Base-by-base conservation (phyloP, 176 grass and related monocot genomes). In the Triticum dicoccoides region DNA sequence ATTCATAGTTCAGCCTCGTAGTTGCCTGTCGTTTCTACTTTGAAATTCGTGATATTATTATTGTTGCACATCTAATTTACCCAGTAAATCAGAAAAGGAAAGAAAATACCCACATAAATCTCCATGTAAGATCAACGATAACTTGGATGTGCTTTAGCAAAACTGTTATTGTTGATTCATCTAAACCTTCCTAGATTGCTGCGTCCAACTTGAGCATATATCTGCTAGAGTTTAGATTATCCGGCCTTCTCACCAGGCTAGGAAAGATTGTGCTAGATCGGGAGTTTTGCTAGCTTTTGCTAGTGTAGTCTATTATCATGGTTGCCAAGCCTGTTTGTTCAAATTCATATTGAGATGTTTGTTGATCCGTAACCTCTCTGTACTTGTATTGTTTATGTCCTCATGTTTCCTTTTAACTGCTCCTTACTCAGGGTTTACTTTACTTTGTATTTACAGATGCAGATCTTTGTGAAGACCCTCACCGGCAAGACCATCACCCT, bases 381-480 rank as follows among this genome's bases (percentile, higher is more conserved):
- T 47, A 27, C 12, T 4, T 73, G 4, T n/a, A 7, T 44, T 47
- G 5, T 21, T 6, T 29, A 75, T 75, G 3, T 45, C 8, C 15
- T 69, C 17, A 38, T 17, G 33, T 69, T 9, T 69, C 6, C 66
- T 8, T 34, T 47, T 25, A 47, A 27, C 23, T 15, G 70, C 15
- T 24, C 23, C 72, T 75, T 29, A 75, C 25, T 27, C 72, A 29
- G 6, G n/a, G 12, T 29, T 44, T 75, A 41, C 5, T 25, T 41
- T 73, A 42, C 12, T 73, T 58, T 5, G 38, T 47, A 5, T 21
- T 24, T 85, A 5, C 88, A 89, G 88, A 94, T 54, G 73, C 73
- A 76, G 73, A 94, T 94, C 27, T 94, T 94, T 0, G 92, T 94
- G 1, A 94, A 94, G 77, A 94, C 92, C 0, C 3, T 94, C 0